These are phyloP conservation scores for Globisporangium sylvaticum DNA, from an alignment of 352 stramenopile genomes.

Conservation along the genomic window DNA sequence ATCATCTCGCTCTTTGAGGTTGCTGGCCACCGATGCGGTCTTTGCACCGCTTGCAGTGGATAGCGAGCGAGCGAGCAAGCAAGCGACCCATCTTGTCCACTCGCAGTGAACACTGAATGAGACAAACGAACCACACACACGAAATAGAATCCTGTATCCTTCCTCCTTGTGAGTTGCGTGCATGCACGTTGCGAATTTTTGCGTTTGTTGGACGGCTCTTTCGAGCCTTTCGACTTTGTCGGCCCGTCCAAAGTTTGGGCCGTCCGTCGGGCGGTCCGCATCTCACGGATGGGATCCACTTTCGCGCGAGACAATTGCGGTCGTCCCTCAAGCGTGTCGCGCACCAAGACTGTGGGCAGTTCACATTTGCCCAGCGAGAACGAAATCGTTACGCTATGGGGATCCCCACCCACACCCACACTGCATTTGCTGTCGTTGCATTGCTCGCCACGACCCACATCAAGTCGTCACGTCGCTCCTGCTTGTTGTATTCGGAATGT, in stretches of 20 bases:
- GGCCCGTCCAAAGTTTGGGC: too few species aligned
- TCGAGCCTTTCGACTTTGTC: background rate
- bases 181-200: background rate
- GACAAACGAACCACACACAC: background rate
- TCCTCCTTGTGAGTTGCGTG: background rate
- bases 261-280: background rate
- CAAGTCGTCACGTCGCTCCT: background rate
- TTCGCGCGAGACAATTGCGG: background rate
- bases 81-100: background rate
- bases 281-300: background rate
- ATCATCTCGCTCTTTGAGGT: background rate
- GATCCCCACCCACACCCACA: background rate
- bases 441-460: background rate
- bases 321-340: background rate
- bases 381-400: background rate
- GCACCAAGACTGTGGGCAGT: background rate
- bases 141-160: slow-evolving; percentile 2
- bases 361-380: background rate
- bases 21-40: slow-evolving; percentile 1
- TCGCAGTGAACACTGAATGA: slow-evolving; percentile 1
- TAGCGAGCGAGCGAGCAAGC: background rate
- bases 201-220: background rate
- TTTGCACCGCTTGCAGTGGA: background rate
- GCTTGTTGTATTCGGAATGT: background rate
- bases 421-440: background rate